Evolutionary conservation across 495 filamentous ascomycete species (phyloP), one percentile per base, ranked within the genome.

Genomic region (Neurospora sublineolata): DNA sequence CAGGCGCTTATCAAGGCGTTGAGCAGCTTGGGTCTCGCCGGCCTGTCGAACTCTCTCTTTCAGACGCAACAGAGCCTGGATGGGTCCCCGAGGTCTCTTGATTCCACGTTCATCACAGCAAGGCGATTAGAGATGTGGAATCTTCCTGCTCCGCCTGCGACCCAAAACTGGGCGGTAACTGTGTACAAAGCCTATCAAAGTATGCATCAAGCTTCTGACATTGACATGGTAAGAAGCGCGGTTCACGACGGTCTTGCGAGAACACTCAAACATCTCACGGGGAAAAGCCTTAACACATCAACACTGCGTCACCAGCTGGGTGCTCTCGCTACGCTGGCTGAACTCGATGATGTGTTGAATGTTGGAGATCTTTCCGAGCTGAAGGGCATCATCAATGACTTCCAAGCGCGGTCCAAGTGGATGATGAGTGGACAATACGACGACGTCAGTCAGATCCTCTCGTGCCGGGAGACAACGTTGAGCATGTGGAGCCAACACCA

Each of bases 51-150:
- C 75, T 90, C 89, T 11, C 80, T 94, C n/a, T 81, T 93, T 14
- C 87, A 91, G 69, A 86, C 83, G n/a, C 83, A 88, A 67, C 84
- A 86, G 69, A 86, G 83, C 67, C 74, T 88, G 71, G 86, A 86
- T 39, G 86, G 82, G 30, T 85, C 82, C 27, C 79, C 86, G 11
- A 81, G 82, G n/a, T 86, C 88, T 9, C 81, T 89, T 18, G 89
- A 92, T 46, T 89, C 86, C 71, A 90, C 92, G 73, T 89, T 96
- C 70, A 87, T 87, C 67, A 91, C 92, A n/a, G 94, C 95, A 16
- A 87, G 90, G 68, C 93, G 91, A 76, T 83, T 99, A 67, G 93
- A 94, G 75, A 91, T 95, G 76, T 99, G 95, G 95, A 94, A 97
- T 80, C 83, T 98, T 69, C 90, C 91, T 69, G 89, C 90, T 9